Evolutionary conservation across 495 filamentous ascomycete species (phyloP).

Genomic region (Lophium mytilinum): DNA sequence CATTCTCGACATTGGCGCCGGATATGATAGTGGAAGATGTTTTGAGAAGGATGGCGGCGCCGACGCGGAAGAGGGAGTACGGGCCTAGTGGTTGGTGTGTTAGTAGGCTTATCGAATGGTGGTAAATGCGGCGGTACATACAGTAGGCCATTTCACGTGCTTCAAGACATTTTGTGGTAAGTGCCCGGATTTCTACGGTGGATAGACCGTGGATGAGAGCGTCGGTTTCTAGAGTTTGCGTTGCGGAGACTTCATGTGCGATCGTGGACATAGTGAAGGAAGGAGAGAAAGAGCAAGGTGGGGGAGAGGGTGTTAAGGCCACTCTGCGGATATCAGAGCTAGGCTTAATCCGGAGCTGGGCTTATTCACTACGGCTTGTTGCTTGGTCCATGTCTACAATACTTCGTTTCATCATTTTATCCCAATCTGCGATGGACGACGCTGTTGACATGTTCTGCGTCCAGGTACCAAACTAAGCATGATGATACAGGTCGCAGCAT

Average conservation of each 20-base stretch:
- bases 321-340: background rate
- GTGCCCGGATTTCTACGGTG: slow-evolving; percentile 49
- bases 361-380: no score
- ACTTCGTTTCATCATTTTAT: no score
- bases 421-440: no score
- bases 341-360: no score
- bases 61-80: slow-evolving; percentile 90
- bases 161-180: slow-evolving; percentile 49
- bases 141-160: slow-evolving; percentile 77
- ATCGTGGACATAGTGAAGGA: background rate
- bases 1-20: slow-evolving; percentile 94
- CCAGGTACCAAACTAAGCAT: no score
- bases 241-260: background rate
- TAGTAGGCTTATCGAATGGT: background rate
- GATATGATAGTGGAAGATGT: slow-evolving; percentile 23
- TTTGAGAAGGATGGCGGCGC: slow-evolving; percentile 64
- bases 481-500: no score
- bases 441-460: no score
- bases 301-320: background rate
- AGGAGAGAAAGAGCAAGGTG: background rate
- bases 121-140: slow-evolving; percentile 23
- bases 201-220: slow-evolving; percentile 43
- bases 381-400: no score
- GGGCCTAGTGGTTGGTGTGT: slow-evolving; percentile 46
- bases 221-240: background rate